Evolutionary conservation across 352 stramenopile genomes (phyloP).

Genomic region (Elongisporangium prolatum): DNA sequence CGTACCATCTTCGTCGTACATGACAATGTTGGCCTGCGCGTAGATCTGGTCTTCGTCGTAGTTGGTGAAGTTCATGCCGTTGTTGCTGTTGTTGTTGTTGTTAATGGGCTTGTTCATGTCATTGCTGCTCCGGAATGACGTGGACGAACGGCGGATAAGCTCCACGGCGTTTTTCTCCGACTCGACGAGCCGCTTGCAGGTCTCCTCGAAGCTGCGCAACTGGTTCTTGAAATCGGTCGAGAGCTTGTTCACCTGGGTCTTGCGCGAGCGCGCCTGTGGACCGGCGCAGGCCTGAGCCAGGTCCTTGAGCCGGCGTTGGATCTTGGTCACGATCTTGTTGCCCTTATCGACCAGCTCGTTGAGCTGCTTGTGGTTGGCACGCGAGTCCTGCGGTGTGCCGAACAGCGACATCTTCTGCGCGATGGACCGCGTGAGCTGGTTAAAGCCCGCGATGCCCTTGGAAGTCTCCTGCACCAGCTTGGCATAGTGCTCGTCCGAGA

Average conservation of each 20-base stretch:
- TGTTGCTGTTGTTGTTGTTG: slow-evolving; percentile 6
- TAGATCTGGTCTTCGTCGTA: slow-evolving; percentile 89
- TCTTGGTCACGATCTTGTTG: slow-evolving; percentile 75
- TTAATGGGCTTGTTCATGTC: slow-evolving; percentile 10
- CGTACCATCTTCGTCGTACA: slow-evolving; percentile 84
- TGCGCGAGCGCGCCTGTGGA: slow-evolving; percentile 38
- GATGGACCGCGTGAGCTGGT: slow-evolving; percentile 80
- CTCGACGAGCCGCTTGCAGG: slow-evolving; percentile 59
- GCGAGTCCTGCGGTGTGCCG: slow-evolving; percentile 77
- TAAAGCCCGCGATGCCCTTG: slow-evolving; percentile 85
- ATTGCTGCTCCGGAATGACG: slow-evolving; percentile 52
- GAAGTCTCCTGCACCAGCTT: slow-evolving; percentile 80
- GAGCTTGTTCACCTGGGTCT: slow-evolving; percentile 77
- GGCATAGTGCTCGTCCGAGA: slow-evolving; percentile 60
- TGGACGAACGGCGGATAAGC: slow-evolving; percentile 74
- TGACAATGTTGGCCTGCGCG: slow-evolving; percentile 76
- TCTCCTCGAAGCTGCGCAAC: slow-evolving; percentile 68
- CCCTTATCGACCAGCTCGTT: slow-evolving; percentile 81
- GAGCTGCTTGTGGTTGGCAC: slow-evolving; percentile 75
- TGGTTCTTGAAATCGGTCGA: slow-evolving; percentile 84
- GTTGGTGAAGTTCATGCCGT: slow-evolving; percentile 54
- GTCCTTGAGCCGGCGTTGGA: slow-evolving; percentile 71
- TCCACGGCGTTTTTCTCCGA: slow-evolving; percentile 73
- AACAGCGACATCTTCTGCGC: slow-evolving; percentile 87
- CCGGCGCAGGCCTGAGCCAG: slow-evolving; percentile 58